Evolutionary conservation across 257 asterid genomes (phyloP).

Genomic region (Nicotiana sylvestris): DNA sequence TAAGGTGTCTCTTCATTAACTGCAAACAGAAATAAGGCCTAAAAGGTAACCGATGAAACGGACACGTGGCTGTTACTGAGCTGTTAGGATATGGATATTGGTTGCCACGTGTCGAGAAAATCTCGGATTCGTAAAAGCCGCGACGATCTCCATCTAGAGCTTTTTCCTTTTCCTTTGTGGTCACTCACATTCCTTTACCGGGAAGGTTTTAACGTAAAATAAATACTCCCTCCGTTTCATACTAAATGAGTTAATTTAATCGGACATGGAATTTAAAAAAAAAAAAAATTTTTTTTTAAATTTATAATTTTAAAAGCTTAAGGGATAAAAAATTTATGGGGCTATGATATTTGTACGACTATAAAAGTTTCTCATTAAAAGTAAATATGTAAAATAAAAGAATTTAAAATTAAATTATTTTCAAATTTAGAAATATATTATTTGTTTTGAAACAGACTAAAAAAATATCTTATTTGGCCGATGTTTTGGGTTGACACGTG

Average conservation of each 20-base stretch:
- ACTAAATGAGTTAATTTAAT: no score
- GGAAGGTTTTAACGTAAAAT: not conserved
- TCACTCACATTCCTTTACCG: not conserved
- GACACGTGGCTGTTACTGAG: slow-evolving; percentile 20
- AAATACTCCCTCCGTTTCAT: not conserved
- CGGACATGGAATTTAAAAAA: no score
- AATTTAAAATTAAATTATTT: no score
- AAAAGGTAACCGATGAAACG: not conserved
- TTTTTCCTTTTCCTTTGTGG: not conserved
- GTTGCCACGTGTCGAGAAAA: slow-evolving; percentile 14
- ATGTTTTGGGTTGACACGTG: not conserved
- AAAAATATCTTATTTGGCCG: not conserved
- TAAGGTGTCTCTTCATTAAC: not conserved
- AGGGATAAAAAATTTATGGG: no score
- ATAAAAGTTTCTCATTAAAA: no score
- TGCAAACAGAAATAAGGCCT: not conserved
- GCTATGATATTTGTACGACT: no score
- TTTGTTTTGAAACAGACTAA: no score
- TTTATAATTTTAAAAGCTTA: no score
- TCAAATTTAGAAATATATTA: no score
- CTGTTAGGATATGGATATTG: not conserved
- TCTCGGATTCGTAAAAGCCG: slow-evolving; percentile 11
- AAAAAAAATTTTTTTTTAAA: no score
- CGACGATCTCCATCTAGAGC: not conserved
- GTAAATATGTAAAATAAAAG: no score